Percentiles rank a stretch among this genome's conserved stretches.
Conservation (phyloP, 169 alveolate genomes). For the Plasmodium vinckei region DNA sequence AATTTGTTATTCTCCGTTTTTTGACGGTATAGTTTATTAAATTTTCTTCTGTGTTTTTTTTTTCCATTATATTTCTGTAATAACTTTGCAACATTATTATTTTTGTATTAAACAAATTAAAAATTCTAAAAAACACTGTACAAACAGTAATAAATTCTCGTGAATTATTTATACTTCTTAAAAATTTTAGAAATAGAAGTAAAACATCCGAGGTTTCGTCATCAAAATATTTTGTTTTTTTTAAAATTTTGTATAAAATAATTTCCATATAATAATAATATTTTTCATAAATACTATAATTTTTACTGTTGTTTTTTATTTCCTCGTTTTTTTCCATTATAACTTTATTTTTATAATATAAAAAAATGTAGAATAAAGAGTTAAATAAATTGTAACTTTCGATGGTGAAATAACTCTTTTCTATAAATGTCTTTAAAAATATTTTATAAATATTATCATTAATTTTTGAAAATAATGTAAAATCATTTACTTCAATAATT, state of each 20-base stretch:
- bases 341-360: slow-evolving; percentile 30
- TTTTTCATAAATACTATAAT: background rate
- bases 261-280: slow-evolving; percentile 31
- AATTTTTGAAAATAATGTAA: slow-evolving; percentile 33
- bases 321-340: background rate
- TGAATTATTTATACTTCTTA: slow-evolving; percentile 28
- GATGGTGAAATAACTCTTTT: slow-evolving; percentile 51
- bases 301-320: background rate
- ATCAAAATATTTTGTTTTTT: slow-evolving; percentile 68
- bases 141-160: slow-evolving; percentile 35
- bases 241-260: slow-evolving; percentile 30
- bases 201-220: slow-evolving; percentile 23
- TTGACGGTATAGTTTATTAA: no score
- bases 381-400: slow-evolving; percentile 54
- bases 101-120: slow-evolving; percentile 33
- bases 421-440: slow-evolving; percentile 27
- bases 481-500: slow-evolving; percentile 33
- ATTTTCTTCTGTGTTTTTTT: background rate
- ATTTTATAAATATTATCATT: slow-evolving; percentile 42
- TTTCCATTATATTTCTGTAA: background rate
- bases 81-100: background rate
- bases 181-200: slow-evolving; percentile 20
- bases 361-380: slow-evolving; percentile 20
- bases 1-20: background rate
- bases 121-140: slow-evolving; percentile 47